These are phyloP conservation scores for Ophiostoma sp. DNA, from an alignment of 2,329 filamentous ascomycete species.

Conservation along the genomic window DNA sequence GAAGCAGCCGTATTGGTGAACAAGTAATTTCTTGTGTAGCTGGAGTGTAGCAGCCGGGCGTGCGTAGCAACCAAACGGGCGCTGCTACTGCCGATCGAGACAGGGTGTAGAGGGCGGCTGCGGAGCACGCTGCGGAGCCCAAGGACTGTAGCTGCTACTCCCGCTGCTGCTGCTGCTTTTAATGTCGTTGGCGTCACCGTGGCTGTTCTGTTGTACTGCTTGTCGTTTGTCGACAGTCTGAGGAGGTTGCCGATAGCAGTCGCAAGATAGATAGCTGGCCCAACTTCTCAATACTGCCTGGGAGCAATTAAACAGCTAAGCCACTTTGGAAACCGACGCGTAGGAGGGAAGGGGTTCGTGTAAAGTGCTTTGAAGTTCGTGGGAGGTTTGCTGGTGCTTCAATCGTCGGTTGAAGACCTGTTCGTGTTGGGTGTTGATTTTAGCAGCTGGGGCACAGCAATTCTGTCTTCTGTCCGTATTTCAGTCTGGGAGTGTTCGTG, in stretches of 20 bases:
- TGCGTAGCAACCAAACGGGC: neutral
- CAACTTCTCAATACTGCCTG: neutral
- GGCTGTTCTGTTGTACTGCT: neutral
- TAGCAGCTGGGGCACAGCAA: neutral
- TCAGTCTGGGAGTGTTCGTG: neutral
- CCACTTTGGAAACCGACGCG: neutral
- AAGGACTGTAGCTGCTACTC: neutral
- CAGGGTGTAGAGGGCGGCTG: neutral
- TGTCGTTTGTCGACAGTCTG: neutral
- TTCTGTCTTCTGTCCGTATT: neutral
- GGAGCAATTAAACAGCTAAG: neutral
- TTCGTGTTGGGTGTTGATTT: neutral
- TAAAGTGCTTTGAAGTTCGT: neutral
- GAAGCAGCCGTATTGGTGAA: neutral
- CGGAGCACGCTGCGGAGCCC: slow-evolving; percentile 1
- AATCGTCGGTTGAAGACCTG: neutral
- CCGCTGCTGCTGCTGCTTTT: neutral
- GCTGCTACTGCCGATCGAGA: neutral
- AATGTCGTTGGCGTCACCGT: neutral
- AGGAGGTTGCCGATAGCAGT: neutral
- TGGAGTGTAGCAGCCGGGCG: neutral
- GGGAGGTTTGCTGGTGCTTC: neutral
- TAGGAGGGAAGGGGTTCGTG: neutral
- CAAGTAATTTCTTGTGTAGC: neutral
- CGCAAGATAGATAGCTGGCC: neutral